Percentiles rank a stretch among this genome's conserved stretches.
Evolutionary conservation across 805 yeast genomes (phyloP).

Genomic region (Ogataea kodamae): DNA sequence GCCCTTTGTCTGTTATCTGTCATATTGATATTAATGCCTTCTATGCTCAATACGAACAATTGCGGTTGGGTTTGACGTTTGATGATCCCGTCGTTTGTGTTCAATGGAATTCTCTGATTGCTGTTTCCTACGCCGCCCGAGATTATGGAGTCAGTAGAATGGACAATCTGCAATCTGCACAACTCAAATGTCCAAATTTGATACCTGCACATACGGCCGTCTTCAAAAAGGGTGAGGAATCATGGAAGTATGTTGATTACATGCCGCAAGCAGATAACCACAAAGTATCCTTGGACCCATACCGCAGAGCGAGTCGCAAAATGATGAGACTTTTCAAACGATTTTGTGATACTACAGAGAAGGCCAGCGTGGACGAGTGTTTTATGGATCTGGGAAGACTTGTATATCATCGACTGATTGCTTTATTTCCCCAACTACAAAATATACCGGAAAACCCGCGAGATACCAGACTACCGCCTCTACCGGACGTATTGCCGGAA

Average conservation of each 20-base stretch:
- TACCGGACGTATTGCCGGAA: constrained; percentile 38
- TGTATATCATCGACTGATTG: constrained; percentile 43
- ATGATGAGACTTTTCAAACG: constrained; percentile 62
- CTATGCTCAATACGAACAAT: constrained; percentile 90
- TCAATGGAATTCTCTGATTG: constrained; percentile 89
- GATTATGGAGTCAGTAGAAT: constrained; percentile 76
- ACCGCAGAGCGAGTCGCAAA: constrained; percentile 80
- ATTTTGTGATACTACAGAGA: constrained; percentile 71
- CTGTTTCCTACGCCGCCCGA: constrained; percentile 88
- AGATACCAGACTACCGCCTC: constrained; percentile 38
- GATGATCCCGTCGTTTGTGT: constrained; percentile 89
- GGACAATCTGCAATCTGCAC: constrained; percentile 68
- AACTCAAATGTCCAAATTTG: constrained; percentile 69
- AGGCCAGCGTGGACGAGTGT: constrained; percentile 94
- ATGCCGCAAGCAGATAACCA: constrained; percentile 59
- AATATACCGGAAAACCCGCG: constrained; percentile 11
- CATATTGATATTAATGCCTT: constrained; percentile 93
- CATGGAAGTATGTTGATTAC: constrained; percentile 71
- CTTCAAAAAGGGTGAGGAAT: constrained; percentile 77
- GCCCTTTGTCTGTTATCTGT: constrained; percentile 75
- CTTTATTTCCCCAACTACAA: constrained; percentile 45
- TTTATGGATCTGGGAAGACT: constrained; percentile 78
- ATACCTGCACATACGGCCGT: constrained; percentile 91
- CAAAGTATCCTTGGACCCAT: constrained; percentile 89
- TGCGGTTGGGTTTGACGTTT: constrained; percentile 58